Conservation (phyloP, 805 yeast genomes). For the Candida ficus region DNA sequence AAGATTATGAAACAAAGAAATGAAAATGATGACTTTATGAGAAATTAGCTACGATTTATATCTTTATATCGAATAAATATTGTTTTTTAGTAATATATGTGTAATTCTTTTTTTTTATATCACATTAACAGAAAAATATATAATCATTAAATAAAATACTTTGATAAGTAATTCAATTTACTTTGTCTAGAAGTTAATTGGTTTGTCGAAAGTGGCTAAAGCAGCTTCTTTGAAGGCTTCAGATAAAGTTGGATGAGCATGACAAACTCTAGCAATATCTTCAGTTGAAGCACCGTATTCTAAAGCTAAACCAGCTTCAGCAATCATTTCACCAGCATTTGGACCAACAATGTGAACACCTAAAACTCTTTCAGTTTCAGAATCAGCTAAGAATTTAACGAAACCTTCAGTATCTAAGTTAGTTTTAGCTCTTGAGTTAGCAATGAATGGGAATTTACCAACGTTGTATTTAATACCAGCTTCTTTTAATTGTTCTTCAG, state of each 20-base stretch:
- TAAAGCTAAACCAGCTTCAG: conserved; percentile 94
- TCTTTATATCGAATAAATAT: neutral
- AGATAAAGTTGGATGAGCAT: conserved; percentile 96
- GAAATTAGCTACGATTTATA: too few species aligned
- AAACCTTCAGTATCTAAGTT: conserved; percentile 96
- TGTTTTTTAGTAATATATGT: neutral
- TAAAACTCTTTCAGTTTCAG: conserved; percentile 92
- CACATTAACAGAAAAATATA: conserved; percentile 1
- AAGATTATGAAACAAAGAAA: too few species aligned
- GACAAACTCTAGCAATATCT: conserved; percentile 96
- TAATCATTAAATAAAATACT: conserved; percentile 1
- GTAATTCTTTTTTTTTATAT: neutral
- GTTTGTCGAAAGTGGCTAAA: conserved; percentile 83
- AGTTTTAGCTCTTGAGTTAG: conserved; percentile 99
- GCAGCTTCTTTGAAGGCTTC: conserved; percentile 99
- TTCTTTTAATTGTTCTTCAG: conserved; percentile 89
- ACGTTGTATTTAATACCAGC: conserved; percentile 87
- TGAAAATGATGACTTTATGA: too few species aligned
- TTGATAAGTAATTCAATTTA: neutral
- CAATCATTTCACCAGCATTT: conserved; percentile 99
- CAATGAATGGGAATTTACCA: conserved; percentile 98
- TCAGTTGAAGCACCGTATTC: conserved; percentile 99
- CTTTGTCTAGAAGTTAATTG: conserved; percentile 66
- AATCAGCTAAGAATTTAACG: conserved; percentile 92
- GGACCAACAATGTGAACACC: conserved; percentile 98